Evolutionary conservation across 345 rosid species (phyloP).

Genomic region (Ceriops decandra): DNA sequence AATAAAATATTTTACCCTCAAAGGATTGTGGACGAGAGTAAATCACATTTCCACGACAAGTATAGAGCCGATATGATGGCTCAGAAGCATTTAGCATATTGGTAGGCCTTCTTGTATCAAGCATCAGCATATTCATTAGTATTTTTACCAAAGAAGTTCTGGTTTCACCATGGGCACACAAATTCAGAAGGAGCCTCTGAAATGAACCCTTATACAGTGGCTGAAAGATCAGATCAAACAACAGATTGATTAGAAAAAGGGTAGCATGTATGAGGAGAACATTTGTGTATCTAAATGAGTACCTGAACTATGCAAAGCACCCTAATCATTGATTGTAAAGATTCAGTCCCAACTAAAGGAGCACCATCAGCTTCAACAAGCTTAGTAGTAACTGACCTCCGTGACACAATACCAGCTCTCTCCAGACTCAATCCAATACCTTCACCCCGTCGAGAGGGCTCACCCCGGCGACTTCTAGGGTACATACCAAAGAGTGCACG

Average conservation of each 20-base stretch:
- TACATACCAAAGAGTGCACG: slow-evolving; percentile 88
- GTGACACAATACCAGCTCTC: slow-evolving; percentile 57
- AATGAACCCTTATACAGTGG: slow-evolving; percentile 87
- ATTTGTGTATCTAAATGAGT: slow-evolving; percentile 12
- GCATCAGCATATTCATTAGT: slow-evolving; percentile 85
- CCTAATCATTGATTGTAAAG: slow-evolving; percentile 81
- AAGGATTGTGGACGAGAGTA: slow-evolving; percentile 87
- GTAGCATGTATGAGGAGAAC: not conserved
- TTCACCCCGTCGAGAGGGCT: slow-evolving; percentile 84
- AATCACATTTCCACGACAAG: slow-evolving; percentile 83
- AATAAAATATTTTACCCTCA: slow-evolving; percentile 53
- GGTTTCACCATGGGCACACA: slow-evolving; percentile 87
- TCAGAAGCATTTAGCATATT: slow-evolving; percentile 44
- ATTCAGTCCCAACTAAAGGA: slow-evolving; percentile 78
- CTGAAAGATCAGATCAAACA: slow-evolving; percentile 39
- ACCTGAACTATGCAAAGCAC: slow-evolving; percentile 95
- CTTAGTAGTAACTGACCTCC: slow-evolving; percentile 60
- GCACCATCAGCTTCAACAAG: slow-evolving; percentile 84
- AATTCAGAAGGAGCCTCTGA: slow-evolving; percentile 86
- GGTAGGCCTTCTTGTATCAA: slow-evolving; percentile 57
- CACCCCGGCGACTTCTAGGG: slow-evolving; percentile 91
- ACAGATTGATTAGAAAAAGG: slow-evolving; percentile 12
- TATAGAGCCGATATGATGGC: slow-evolving; percentile 79
- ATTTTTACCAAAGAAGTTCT: slow-evolving; percentile 68
- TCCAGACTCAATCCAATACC: slow-evolving; percentile 61